Conservation (phyloP, 2,329 filamentous ascomycete genomes). For the Stagonosporopsis rhizophila region DNA sequence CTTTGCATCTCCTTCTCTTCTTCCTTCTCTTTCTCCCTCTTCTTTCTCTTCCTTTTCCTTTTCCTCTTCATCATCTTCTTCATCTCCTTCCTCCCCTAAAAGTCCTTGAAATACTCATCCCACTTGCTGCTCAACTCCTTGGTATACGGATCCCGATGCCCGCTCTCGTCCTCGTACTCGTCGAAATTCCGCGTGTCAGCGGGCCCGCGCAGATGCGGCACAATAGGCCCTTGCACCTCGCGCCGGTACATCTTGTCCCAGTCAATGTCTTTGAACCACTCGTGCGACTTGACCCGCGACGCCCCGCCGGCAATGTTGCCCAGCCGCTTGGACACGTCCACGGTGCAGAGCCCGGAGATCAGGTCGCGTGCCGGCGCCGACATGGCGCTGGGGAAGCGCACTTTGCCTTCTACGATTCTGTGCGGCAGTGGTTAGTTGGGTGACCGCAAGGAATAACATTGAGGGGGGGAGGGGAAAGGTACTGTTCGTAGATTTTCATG, state of each 20-base stretch:
- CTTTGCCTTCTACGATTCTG: slow-evolving; percentile 79
- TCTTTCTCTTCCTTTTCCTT: background rate
- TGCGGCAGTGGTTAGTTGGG: background rate
- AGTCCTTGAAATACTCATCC: slow-evolving; percentile 74
- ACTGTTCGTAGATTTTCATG: slow-evolving; percentile 82
- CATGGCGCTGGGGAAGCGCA: slow-evolving; percentile 74
- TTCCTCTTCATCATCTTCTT: background rate
- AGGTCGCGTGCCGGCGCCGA: slow-evolving; percentile 75
- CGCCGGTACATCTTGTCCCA: slow-evolving; percentile 76
- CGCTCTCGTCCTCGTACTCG: slow-evolving; percentile 79
- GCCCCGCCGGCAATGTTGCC: slow-evolving; percentile 81
- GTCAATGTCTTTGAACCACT: slow-evolving; percentile 75
- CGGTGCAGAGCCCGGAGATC: slow-evolving; percentile 77
- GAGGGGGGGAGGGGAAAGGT: slow-evolving; percentile 17
- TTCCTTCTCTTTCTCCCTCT: background rate
- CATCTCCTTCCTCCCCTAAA: slow-evolving; percentile 53
- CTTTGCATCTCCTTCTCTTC: no score
- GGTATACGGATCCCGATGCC: slow-evolving; percentile 69
- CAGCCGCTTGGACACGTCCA: slow-evolving; percentile 77
- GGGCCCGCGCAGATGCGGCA: slow-evolving; percentile 74
- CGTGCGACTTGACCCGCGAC: slow-evolving; percentile 73
- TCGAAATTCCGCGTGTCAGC: slow-evolving; percentile 85
- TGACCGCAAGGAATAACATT: no score
- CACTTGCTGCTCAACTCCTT: slow-evolving; percentile 73
- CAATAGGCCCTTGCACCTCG: slow-evolving; percentile 71